Conservation (phyloP, 1,139 yeast species). For the Entelexis paramagnoliae region DNA sequence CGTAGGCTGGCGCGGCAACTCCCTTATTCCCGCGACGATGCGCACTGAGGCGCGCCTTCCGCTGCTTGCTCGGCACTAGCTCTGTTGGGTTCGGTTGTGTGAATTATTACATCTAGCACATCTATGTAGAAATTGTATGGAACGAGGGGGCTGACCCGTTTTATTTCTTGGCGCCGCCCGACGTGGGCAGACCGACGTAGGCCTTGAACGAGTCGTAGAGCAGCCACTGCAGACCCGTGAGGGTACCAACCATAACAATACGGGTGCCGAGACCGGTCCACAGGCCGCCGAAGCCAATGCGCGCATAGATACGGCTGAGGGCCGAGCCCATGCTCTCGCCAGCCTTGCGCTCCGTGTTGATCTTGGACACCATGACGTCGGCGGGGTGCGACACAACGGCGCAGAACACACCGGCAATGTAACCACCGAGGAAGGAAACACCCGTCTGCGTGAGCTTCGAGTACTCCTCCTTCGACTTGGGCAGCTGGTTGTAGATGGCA, state of each 20-base stretch:
- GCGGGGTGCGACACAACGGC: slow-evolving; percentile 95
- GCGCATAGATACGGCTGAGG: slow-evolving; percentile 57
- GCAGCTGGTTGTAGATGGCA: slow-evolving; percentile 48
- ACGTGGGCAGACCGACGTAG: slow-evolving; percentile 80
- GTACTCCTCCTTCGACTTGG: slow-evolving; percentile 46
- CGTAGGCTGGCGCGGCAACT: too few relatives aligned
- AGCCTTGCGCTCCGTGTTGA: slow-evolving; percentile 62
- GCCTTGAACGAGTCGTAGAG: slow-evolving; percentile 91
- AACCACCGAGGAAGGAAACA: slow-evolving; percentile 87
- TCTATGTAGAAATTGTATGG: slow-evolving; percentile 1
- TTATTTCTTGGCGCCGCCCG: slow-evolving; percentile 39
- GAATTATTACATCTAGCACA: slow-evolving; percentile 5
- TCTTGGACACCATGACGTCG: slow-evolving; percentile 91
- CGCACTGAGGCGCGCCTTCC: too few relatives aligned
- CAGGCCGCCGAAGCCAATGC: slow-evolving; percentile 78
- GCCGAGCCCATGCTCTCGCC: slow-evolving; percentile 61
- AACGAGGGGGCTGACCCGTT: neutral
- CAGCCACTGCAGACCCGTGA: slow-evolving; percentile 95
- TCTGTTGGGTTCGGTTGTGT: neutral
- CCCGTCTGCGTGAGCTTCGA: slow-evolving; percentile 69
- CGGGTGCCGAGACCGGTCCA: slow-evolving; percentile 95
- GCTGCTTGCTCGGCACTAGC: too few relatives aligned
- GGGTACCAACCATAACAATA: slow-evolving; percentile 91
- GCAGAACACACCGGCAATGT: slow-evolving; percentile 92
- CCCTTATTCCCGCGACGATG: too few relatives aligned